phyloP scores from a whole-genome alignment of 2,329 filamentous ascomycete species.

The Escovopsis sp. region DNA sequence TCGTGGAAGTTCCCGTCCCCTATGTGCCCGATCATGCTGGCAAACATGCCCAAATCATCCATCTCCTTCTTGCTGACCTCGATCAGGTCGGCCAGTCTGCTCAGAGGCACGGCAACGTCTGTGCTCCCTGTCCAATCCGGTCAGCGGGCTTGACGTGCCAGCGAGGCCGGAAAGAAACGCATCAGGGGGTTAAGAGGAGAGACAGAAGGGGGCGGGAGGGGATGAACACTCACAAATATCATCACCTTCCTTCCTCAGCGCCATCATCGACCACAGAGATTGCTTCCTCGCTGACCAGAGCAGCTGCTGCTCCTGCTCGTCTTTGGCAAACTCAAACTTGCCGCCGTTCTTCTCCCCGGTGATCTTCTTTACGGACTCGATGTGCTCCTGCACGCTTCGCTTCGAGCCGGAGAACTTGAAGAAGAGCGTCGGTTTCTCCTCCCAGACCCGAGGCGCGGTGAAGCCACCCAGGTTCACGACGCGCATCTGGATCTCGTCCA shows the following conservation, averaged over 20 bases:
- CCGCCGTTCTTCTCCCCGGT: slow-evolving; percentile 48
- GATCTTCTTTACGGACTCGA: slow-evolving; percentile 52
- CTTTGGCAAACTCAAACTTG: slow-evolving; percentile 63
- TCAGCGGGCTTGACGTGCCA: background rate
- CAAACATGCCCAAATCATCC: slow-evolving; percentile 73
- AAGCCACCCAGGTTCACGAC: slow-evolving; percentile 64
- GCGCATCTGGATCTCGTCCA: slow-evolving; percentile 80
- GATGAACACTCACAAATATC: slow-evolving; percentile 48
- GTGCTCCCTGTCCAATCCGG: slow-evolving; percentile 46
- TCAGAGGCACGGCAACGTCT: slow-evolving; percentile 72
- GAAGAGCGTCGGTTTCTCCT: slow-evolving; percentile 63
- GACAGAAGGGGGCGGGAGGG: too few species aligned
- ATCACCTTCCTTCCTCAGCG: slow-evolving; percentile 48
- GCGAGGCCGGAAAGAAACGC: background rate
- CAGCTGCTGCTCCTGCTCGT: slow-evolving; percentile 54
- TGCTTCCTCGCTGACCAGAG: slow-evolving; percentile 74
- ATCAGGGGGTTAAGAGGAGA: too few species aligned
- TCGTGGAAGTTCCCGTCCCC: slow-evolving; percentile 94
- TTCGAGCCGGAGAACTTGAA: slow-evolving; percentile 78
- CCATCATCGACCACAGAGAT: slow-evolving; percentile 70
- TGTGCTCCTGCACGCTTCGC: slow-evolving; percentile 64
- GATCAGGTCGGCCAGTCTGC: slow-evolving; percentile 55
- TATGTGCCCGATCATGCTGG: slow-evolving; percentile 77
- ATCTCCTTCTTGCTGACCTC: slow-evolving; percentile 83
- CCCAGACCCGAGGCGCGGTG: slow-evolving; percentile 55